Percentiles rank a stretch among this genome's conserved stretches.
phyloP scores from a whole-genome alignment of 1,284 basidiomycete genomes.

The Melampsora medusae region DNA sequence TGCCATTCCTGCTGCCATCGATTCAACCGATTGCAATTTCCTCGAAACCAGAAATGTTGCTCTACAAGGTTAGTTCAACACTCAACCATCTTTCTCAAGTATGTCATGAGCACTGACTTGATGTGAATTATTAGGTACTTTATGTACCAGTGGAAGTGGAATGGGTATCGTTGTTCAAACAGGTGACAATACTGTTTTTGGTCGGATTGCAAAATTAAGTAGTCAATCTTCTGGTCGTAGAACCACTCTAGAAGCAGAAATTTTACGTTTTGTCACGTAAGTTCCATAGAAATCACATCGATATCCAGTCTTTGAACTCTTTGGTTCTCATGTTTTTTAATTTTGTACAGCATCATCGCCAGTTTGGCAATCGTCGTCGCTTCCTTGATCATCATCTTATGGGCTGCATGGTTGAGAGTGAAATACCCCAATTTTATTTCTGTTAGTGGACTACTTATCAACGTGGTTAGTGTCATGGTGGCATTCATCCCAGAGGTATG shows the following conservation, averaged over 20 bases:
- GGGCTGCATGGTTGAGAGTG: constrained; percentile 50
- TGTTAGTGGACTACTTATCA: constrained; percentile 10
- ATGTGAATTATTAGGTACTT: constrained; percentile 61
- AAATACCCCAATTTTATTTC: constrained; percentile 50
- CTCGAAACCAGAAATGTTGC: constrained; percentile 56
- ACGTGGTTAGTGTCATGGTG: constrained; percentile 48
- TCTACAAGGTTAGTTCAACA: constrained; percentile 47
- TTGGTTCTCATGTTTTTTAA: constrained; percentile 48
- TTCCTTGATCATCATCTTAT: constrained; percentile 50
- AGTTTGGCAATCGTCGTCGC: constrained; percentile 48
- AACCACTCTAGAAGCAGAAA: constrained; percentile 57
- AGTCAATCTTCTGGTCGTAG: constrained; percentile 58
- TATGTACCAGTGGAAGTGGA: constrained; percentile 64
- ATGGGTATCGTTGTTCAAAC: constrained; percentile 63
- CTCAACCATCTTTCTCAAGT: constrained; percentile 47
- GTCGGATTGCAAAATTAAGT: constrained; percentile 64
- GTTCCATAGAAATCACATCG: neutral
- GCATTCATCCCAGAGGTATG: constrained; percentile 50
- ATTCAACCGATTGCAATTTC: constrained; percentile 62
- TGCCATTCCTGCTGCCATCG: constrained; percentile 61
- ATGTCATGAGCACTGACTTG: constrained; percentile 64
- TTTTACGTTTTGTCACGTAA: constrained; percentile 57
- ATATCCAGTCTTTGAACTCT: constrained; percentile 17
- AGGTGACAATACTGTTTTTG: constrained; percentile 64
- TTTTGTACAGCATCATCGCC: constrained; percentile 47